Evolutionary conservation across 495 filamentous ascomycete genomes (phyloP), one percentile per base, ranked within the genome.

Genomic region (Tuber brumale): DNA sequence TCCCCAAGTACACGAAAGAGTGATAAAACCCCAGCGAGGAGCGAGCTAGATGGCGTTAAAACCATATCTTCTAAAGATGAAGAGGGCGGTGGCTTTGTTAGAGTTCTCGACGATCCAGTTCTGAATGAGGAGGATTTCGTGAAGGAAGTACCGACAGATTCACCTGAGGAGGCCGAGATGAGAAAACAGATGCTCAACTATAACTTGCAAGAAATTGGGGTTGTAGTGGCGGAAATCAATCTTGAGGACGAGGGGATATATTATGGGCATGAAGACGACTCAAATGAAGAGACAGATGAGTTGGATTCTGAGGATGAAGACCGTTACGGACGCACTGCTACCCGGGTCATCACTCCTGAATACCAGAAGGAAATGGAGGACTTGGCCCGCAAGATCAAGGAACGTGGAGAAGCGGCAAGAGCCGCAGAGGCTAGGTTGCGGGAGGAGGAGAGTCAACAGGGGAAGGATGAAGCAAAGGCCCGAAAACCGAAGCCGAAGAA

Each of bases 151-250:
- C 73, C 89, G 0, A 86, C 92, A 73, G 96, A 99, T 80, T 89
- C 92, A 0, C 84, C 86, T 5, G 94, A 97, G 77, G 94, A 97
- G 81, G 90, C 92, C 16, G 86, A 86, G n/a, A 84, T 97, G 3
- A 92, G 96, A 18, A 89, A 91, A 73, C 90, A 97, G 79, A 98
- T 99, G 95, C 85, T 97, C n/a, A 86, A 92, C 76, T 98, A 97
- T 80, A 91, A 91, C 70, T 89, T 95, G 83, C 86, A 84, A 37
- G 94, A 97, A 79, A 90, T 99, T 73, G 93, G 93, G 1, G 88
- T 92, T 39, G 92, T 99, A 3, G 95, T 99, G 10, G 95, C 95
- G n/a, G 94, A 97, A 85, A 86, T 99, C 45, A 89, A 95, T 74
- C 82, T 99, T 19, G 93, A 97, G 70, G 92, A 94, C 45, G 89